phyloP scores from a whole-genome alignment of 352 stramenopile genomes.

The Globisporangium solare region DNA sequence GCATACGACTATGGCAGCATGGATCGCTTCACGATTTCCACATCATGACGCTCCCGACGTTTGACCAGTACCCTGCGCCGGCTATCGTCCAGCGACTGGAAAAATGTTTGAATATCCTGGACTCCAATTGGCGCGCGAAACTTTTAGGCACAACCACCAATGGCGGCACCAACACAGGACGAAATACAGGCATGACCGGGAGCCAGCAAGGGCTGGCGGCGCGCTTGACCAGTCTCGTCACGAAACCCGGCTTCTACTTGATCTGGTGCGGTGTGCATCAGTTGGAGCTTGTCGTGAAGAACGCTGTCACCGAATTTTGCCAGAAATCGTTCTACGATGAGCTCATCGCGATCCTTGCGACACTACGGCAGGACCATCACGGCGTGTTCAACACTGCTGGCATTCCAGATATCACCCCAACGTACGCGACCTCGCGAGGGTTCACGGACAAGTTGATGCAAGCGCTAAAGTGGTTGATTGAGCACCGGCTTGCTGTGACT shows the following conservation, averaged over 20 bases:
- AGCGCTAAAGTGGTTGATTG: slow-evolving; percentile 49
- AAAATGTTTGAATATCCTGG: slow-evolving; percentile 40
- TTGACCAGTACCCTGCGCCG: slow-evolving; percentile 34
- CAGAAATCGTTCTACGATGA: slow-evolving; percentile 51
- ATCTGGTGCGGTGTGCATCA: slow-evolving; percentile 59
- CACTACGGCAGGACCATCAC: slow-evolving; percentile 25
- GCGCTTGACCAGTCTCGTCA: slow-evolving; percentile 36
- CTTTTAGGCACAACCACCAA: slow-evolving; percentile 46
- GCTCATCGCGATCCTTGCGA: slow-evolving; percentile 36
- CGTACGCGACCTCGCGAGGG: slow-evolving; percentile 25
- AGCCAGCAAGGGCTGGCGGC: slow-evolving; percentile 41
- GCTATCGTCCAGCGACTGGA: slow-evolving; percentile 32
- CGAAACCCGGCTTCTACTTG: slow-evolving; percentile 44
- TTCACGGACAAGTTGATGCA: slow-evolving; percentile 40
- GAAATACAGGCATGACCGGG: slow-evolving; percentile 34
- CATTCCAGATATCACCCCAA: slow-evolving; percentile 34
- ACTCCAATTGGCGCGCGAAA: slow-evolving; percentile 47
- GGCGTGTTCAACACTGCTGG: slow-evolving; percentile 18
- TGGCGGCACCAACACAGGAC: slow-evolving; percentile 34
- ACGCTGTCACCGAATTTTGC: slow-evolving; percentile 38
- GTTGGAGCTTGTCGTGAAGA: slow-evolving; percentile 57
- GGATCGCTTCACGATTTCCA: slow-evolving; percentile 51
- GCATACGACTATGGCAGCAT: slow-evolving; percentile 52
- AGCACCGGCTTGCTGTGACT: slow-evolving; percentile 28
- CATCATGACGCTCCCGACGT: slow-evolving; percentile 38